Evolutionary conservation across 371 early-diverging fungal genomes (phyloP).

Genomic region (Mortierella sp.): DNA sequence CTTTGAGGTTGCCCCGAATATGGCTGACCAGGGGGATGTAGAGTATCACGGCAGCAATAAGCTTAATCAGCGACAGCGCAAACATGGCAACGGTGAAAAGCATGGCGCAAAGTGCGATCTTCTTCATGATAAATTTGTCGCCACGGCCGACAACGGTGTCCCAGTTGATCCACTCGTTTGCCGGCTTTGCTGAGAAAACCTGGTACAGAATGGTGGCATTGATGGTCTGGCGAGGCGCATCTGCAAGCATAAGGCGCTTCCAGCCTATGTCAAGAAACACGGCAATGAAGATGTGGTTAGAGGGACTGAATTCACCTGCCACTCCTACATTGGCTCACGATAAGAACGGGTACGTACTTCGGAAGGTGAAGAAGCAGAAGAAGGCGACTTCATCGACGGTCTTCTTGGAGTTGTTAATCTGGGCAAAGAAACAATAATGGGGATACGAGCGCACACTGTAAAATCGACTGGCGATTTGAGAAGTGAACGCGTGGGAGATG

Average conservation of each 20-base stretch:
- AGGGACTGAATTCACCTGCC: not conserved
- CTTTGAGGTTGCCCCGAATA: constrained; percentile 91
- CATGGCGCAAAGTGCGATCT: constrained; percentile 58
- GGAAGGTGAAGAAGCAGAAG: constrained; percentile 86
- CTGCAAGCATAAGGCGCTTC: constrained; percentile 88
- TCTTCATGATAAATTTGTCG: constrained; percentile 17
- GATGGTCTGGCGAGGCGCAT: constrained; percentile 85
- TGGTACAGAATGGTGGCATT: constrained; percentile 62
- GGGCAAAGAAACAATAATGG: constrained; percentile 84
- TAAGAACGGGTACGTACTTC: constrained; percentile 61
- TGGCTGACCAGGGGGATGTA: constrained; percentile 84
- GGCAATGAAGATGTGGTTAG: not conserved
- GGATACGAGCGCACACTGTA: constrained; percentile 69
- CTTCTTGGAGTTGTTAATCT: constrained; percentile 75
- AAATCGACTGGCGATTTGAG: constrained; percentile 75
- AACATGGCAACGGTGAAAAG: constrained; percentile 77
- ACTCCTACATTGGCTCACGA: not conserved
- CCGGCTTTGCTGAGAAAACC: constrained; percentile 28
- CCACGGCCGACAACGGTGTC: constrained; percentile 17
- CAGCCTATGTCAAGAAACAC: constrained; percentile 63
- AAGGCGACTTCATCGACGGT: constrained; percentile 80
- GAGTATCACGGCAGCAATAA: constrained; percentile 73
- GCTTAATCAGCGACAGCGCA: constrained; percentile 62
- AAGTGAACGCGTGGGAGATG: constrained; percentile 83
- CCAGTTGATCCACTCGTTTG: constrained; percentile 27